These are phyloP conservation scores for Fusarium globosum DNA, from an alignment of 2,329 filamentous ascomycete genomes.

Conservation along the genomic window DNA sequence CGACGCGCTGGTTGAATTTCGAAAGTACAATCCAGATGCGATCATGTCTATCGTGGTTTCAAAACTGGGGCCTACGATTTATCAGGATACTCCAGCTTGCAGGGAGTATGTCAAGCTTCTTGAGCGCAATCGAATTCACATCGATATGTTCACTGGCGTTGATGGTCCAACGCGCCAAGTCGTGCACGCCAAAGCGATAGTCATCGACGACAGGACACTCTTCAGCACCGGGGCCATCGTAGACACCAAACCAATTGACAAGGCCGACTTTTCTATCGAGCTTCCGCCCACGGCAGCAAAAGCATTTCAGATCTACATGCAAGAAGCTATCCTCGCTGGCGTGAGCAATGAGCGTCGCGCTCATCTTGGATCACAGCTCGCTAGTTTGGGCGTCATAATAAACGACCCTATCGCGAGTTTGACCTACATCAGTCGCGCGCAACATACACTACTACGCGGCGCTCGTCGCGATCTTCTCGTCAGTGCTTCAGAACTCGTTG, in stretches of 20 bases:
- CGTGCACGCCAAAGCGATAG: slow-evolving; percentile 1
- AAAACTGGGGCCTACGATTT: neutral
- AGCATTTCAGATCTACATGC: neutral
- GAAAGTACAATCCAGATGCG: neutral
- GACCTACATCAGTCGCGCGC: slow-evolving; percentile 4
- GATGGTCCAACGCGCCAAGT: slow-evolving; percentile 2
- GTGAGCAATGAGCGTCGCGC: neutral
- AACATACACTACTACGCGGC: neutral
- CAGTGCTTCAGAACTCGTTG: neutral
- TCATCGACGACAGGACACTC: neutral
- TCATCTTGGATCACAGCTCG: neutral
- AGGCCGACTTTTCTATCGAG: slow-evolving; percentile 8
- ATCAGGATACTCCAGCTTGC: neutral
- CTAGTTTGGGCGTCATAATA: neutral
- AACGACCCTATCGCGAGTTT: slow-evolving; percentile 6
- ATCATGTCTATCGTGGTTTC: slow-evolving; percentile 1
- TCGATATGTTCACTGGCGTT: slow-evolving; percentile 1
- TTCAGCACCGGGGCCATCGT: slow-evolving; percentile 3
- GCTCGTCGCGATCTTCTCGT: neutral
- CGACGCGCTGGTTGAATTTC: neutral
- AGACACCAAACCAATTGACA: slow-evolving; percentile 1
- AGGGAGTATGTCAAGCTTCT: neutral
- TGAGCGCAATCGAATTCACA: neutral
- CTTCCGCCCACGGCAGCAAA: neutral
- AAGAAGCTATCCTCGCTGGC: neutral